phyloP scores from a whole-genome alignment of 2,329 filamentous ascomycete genomes.

The Trichoderma simmonsii region DNA sequence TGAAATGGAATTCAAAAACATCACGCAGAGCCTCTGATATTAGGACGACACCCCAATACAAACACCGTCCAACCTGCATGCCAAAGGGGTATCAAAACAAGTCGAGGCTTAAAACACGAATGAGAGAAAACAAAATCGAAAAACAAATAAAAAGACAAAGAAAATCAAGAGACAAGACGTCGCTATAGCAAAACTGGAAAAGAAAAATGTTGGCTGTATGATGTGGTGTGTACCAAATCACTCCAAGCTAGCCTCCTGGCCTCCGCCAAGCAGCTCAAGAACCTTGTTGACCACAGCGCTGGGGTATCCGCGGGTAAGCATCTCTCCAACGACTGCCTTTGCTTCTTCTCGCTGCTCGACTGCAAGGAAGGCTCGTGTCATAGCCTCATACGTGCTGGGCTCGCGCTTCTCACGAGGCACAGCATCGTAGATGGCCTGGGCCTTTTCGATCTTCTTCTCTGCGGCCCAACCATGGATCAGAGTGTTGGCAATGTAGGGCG shows the following conservation, averaged over 20 bases:
- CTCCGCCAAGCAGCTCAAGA: constrained; percentile 74
- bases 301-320: constrained; percentile 86
- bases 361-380: constrained; percentile 89
- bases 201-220: background rate
- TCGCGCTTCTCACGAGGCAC: constrained; percentile 78
- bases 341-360: constrained; percentile 76
- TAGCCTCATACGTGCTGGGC: constrained; percentile 97
- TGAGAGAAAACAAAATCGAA: constrained; percentile 24
- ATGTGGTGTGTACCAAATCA: constrained; percentile 19
- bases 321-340: constrained; percentile 79
- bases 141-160: constrained; percentile 12
- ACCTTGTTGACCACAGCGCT: constrained; percentile 91
- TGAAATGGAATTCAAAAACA: background rate
- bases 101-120: constrained; percentile 20
- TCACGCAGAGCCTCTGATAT: constrained; percentile 21
- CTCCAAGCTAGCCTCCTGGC: constrained; percentile 37
- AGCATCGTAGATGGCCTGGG: constrained; percentile 73
- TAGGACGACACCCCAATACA: constrained; percentile 23
- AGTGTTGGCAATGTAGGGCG: constrained; percentile 97
- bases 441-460: constrained; percentile 75
- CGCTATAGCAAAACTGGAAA: background rate
- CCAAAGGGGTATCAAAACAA: constrained; percentile 28
- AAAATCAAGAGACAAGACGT: background rate
- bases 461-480: constrained; percentile 95
- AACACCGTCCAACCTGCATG: constrained; percentile 22